Percentiles rank a stretch among this genome's conserved stretches.
Conservation (phyloP, 2,329 filamentous ascomycete species). For the Diplodia mutila region DNA sequence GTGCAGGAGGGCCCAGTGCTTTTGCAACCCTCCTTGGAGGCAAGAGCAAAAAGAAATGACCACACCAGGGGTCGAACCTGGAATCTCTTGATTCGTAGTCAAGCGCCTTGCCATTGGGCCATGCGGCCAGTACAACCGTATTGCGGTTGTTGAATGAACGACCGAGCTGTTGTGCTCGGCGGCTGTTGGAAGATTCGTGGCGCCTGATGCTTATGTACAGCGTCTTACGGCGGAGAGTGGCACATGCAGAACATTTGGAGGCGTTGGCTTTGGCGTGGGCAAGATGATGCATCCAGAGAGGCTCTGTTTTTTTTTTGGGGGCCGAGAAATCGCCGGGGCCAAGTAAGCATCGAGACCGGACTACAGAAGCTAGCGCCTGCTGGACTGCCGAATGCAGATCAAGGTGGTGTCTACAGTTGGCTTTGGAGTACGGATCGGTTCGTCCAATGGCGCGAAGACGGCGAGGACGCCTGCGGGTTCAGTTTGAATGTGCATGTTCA, state of each 20-base stretch:
- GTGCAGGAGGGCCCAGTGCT: no score
- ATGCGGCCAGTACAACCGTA: slow-evolving; percentile 31
- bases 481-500: neutral
- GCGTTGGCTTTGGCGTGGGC: neutral
- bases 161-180: neutral
- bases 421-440: neutral
- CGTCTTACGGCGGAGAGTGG: neutral
- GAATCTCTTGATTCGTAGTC: slow-evolving; percentile 57
- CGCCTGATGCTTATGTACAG: neutral
- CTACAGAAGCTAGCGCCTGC: neutral
- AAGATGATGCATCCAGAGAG: neutral
- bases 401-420: neutral
- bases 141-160: neutral
- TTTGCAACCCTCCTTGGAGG: no score
- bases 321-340: neutral
- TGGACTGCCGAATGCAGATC: neutral
- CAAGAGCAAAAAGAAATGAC: slow-evolving; percentile 16
- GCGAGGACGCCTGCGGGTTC: neutral
- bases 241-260: neutral
- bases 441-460: neutral
- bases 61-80: slow-evolving; percentile 32
- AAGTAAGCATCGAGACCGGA: neutral
- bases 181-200: neutral
- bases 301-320: neutral
- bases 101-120: slow-evolving; percentile 63